phyloP scores from a whole-genome alignment of 1,284 basidiomycete genomes.

The Wolfiporia cocos region DNA sequence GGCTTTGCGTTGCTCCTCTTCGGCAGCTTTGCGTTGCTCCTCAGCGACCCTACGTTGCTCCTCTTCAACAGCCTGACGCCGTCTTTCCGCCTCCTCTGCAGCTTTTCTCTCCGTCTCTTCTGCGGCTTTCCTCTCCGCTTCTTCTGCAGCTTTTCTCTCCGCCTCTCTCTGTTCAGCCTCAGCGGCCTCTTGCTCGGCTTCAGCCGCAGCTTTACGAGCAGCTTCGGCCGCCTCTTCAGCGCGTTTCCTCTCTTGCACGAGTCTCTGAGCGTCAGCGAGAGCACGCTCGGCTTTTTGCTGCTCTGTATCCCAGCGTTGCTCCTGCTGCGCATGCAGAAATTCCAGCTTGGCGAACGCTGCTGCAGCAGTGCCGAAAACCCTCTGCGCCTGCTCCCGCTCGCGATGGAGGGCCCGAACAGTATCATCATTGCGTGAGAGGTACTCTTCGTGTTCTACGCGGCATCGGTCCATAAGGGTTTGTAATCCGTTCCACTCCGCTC shows the following conservation, averaged over 20 bases:
- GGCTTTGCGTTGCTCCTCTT: slow-evolving; percentile 2
- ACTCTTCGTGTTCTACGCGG: slow-evolving; percentile 14
- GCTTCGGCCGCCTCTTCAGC: neutral
- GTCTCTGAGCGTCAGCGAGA: slow-evolving; percentile 5
- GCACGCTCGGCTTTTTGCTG: slow-evolving; percentile 7
- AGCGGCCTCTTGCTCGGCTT: slow-evolving; percentile 2
- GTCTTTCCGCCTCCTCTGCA: neutral
- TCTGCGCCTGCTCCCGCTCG: slow-evolving; percentile 15
- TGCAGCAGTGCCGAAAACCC: slow-evolving; percentile 9
- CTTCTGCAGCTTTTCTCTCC: slow-evolving; percentile 1
- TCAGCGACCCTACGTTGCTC: too few species aligned
- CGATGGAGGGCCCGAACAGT: slow-evolving; percentile 13
- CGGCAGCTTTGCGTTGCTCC: too few species aligned
- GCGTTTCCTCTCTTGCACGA: slow-evolving; percentile 3
- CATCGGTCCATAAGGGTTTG: slow-evolving; percentile 10
- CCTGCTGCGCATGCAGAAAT: slow-evolving; percentile 9
- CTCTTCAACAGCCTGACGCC: too few species aligned
- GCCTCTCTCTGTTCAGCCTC: slow-evolving; percentile 2
- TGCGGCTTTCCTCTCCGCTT: slow-evolving; percentile 1
- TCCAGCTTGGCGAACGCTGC: slow-evolving; percentile 12
- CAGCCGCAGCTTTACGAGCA: neutral
- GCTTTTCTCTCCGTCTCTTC: neutral
- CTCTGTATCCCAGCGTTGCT: slow-evolving; percentile 12
- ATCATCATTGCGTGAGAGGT: slow-evolving; percentile 15
- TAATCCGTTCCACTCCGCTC: slow-evolving; percentile 9